These are phyloP conservation scores for Suillus variegatus DNA, from an alignment of 768 basidiomycete species.

Conservation along the genomic window DNA sequence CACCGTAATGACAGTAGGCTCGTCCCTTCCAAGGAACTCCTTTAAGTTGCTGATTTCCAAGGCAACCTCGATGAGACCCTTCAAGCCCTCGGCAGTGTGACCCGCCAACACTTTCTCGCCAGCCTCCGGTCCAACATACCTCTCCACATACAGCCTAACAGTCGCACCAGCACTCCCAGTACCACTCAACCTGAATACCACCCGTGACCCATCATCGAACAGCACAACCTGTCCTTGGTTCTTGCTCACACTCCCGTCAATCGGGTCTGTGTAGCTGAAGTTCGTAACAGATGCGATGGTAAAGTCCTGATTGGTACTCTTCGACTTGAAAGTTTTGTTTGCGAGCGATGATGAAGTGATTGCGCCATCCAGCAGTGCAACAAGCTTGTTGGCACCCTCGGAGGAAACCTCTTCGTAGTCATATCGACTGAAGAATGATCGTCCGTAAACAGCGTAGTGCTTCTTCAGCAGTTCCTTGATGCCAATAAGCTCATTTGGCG, in stretches of 20 bases:
- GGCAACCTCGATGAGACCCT: constrained; percentile 96
- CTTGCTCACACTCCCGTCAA: constrained; percentile 88
- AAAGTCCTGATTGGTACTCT: constrained; percentile 69
- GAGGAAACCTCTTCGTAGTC: constrained; percentile 98
- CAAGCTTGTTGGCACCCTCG: constrained; percentile 84
- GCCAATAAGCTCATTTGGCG: constrained; percentile 73
- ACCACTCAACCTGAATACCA: constrained; percentile 95
- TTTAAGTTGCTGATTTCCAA: constrained; percentile 82
- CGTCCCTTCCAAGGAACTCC: constrained; percentile 80
- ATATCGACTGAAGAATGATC: constrained; percentile 98
- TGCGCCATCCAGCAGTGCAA: constrained; percentile 71
- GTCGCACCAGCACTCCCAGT: constrained; percentile 97
- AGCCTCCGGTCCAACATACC: constrained; percentile 74
- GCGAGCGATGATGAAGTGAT: constrained; percentile 70
- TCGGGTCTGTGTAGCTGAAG: constrained; percentile 99
- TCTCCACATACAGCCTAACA: constrained; percentile 94
- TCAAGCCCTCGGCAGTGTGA: constrained; percentile 85
- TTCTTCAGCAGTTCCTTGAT: constrained; percentile 89
- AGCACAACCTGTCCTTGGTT: constrained; percentile 96
- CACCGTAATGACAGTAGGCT: constrained; percentile 97
- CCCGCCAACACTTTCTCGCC: constrained; percentile 70
- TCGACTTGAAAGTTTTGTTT: constrained; percentile 65
- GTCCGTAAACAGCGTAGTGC: constrained; percentile 92
- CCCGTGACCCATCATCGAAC: constrained; percentile 89
- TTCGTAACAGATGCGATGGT: constrained; percentile 75